A percentile compares a stretch with the other conserved stretches of the same genome.
These are phyloP conservation scores for Candida hispaniensis DNA, from an alignment of 805 yeast species.

Conservation along the genomic window DNA sequence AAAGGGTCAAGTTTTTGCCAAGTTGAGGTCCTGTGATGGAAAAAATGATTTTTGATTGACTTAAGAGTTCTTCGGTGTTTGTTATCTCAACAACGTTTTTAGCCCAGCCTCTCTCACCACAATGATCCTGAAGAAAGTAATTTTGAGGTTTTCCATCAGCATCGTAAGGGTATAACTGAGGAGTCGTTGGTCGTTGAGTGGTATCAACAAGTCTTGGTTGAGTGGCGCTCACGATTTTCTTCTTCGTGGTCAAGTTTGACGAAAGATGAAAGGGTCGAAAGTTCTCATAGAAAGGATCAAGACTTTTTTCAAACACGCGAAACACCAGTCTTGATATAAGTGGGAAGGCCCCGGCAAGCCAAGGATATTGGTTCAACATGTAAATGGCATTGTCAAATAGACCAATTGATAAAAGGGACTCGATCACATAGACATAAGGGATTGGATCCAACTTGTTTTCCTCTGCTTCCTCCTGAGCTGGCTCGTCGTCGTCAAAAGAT, in stretches of 20 bases:
- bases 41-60: constrained; percentile 39
- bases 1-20: constrained; percentile 37
- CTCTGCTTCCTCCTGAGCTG: constrained; percentile 36
- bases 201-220: no score
- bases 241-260: background rate
- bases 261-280: constrained; percentile 3
- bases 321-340: constrained; percentile 40
- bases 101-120: no score
- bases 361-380: constrained; percentile 52
- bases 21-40: constrained; percentile 45
- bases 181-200: background rate
- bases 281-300: constrained; percentile 39
- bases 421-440: constrained; percentile 30
- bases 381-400: constrained; percentile 50
- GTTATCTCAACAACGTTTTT: constrained; percentile 32
- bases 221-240: background rate
- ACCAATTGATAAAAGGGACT: constrained; percentile 47
- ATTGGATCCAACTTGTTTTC: constrained; percentile 25
- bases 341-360: constrained; percentile 43
- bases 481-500: constrained; percentile 30
- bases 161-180: constrained; percentile 10
- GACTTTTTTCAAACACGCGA: constrained; percentile 38
- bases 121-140: constrained; percentile 37
- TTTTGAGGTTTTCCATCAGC: background rate
- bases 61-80: constrained; percentile 37